phyloP scores from a whole-genome alignment of 805 yeast genomes.

The Phaffomyces antillensis region DNA sequence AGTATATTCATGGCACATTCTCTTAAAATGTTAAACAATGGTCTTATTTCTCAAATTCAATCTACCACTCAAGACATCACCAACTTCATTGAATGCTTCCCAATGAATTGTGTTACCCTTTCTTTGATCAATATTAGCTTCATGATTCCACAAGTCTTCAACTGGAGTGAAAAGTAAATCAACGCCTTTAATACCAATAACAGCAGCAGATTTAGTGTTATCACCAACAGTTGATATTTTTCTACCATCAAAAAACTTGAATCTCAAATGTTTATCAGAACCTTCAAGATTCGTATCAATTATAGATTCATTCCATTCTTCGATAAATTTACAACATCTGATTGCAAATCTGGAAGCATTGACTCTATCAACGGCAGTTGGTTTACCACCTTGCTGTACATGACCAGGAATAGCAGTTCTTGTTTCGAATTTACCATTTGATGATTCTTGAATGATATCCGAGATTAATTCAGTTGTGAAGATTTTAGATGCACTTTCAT shows the following conservation, averaged over 20 bases:
- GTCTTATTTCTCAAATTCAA: conserved; percentile 37
- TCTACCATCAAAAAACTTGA: conserved; percentile 42
- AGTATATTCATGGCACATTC: background rate
- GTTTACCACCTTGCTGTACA: conserved; percentile 95
- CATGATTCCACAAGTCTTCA: conserved; percentile 47
- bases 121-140: conserved; percentile 54
- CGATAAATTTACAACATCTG: conserved; percentile 83
- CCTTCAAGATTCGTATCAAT: conserved; percentile 24
- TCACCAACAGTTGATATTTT: conserved; percentile 39
- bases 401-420: conserved; percentile 97
- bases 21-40: background rate
- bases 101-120: conserved; percentile 68
- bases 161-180: conserved; percentile 52
- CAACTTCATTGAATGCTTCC: conserved; percentile 49
- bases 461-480: conserved; percentile 80
- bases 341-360: conserved; percentile 86
- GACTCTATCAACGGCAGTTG: conserved; percentile 90
- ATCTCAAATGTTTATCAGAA: conserved; percentile 42
- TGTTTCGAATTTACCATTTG: conserved; percentile 72
- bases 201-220: conserved; percentile 37
- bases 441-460: conserved; percentile 74
- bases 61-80: conserved; percentile 71
- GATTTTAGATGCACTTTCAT: conserved; percentile 75
- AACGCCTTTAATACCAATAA: conserved; percentile 67
- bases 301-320: conserved; percentile 42